Evolutionary conservation across 495 filamentous ascomycete genomes (phyloP), one percentile per base, ranked within the genome.

Genomic region (Hypoxylon intermedium): DNA sequence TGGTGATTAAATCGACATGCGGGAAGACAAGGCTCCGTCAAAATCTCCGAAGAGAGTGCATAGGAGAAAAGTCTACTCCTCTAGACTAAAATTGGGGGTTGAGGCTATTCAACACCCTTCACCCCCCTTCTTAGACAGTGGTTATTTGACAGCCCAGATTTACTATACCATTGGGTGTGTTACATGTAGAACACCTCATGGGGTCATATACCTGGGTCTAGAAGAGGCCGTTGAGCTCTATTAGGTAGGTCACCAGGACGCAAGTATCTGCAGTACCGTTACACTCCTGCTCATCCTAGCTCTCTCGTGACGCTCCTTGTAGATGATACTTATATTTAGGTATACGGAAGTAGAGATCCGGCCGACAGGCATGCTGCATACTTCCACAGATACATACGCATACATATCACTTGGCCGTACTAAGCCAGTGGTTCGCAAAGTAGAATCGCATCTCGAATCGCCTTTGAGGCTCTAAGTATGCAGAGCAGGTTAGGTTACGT

Each of bases 91-190:
- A 63, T 58, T 16, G 15, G 47, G n/a, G 41, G 48, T 47, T 58
- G 60, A 63, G 60, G 60, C 48, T 63, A 63, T 63, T 53, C 60
- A 24, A 53, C 13, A 19, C 30, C 42, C 21, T 33, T 16, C 59
- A 15, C 30, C 45, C 33, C 52, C 45, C 38, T 9, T 21, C 48
- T 42, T 23, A 18, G 5, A 34, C 33, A 19, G 30, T 34, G 26
- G 30, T 34, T 15, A 53, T 48, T 38, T 26, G 40, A 53, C 19
- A 12, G 43, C 13, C 48, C 18, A 43, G 36, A 58, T 48, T 28
- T 43, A 30, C 53, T 47, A 40, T 57, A 26, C 28, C 46, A 57
- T 21, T 24, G 26, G 52, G 43, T 53, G 48, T 57, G 37, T 48
- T 58, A 26, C 53, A 63, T 53, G 53, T 53, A 38, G 34, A 31